phyloP scores from a whole-genome alignment of 768 basidiomycete species.

The Phallus indusiatus region DNA sequence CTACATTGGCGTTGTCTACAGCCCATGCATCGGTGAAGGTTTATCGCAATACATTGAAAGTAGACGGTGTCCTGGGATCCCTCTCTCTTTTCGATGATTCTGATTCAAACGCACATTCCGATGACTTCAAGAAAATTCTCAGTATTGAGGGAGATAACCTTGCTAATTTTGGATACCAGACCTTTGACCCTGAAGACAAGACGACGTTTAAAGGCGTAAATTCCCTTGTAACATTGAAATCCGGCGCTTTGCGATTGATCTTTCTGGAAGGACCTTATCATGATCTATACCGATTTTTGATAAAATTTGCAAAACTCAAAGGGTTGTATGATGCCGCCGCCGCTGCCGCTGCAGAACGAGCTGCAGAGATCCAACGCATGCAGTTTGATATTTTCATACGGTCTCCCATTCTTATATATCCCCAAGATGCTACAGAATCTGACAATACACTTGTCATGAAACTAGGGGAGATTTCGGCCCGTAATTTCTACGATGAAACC shows the following conservation, averaged over 20 bases:
- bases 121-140: conserved; percentile 74
- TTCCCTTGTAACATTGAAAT: conserved; percentile 68
- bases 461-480: conserved; percentile 81
- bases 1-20: conserved; percentile 83
- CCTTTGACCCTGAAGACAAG: conserved; percentile 63
- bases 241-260: conserved; percentile 85
- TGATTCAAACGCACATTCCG: conserved; percentile 35
- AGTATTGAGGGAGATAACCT: conserved; percentile 93
- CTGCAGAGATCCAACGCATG: conserved; percentile 91
- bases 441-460: conserved; percentile 68
- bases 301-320: conserved; percentile 85
- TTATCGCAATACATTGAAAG: conserved; percentile 58
- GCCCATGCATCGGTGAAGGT: conserved; percentile 78
- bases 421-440: conserved; percentile 51
- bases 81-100: conserved; percentile 75
- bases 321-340: conserved; percentile 91
- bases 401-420: conserved; percentile 87
- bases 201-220: conserved; percentile 70
- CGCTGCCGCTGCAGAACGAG: conserved; percentile 83
- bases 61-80: conserved; percentile 76
- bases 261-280: conserved; percentile 90
- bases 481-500: conserved; percentile 56
- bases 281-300: conserved; percentile 72
- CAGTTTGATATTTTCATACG: conserved; percentile 85
- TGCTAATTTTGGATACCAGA: conserved; percentile 90